Percentiles rank a stretch among this genome's conserved stretches.
These are phyloP conservation scores for Eremochloa ophiuroides DNA, from an alignment of 176 grass and related monocot species.

Conservation along the genomic window DNA sequence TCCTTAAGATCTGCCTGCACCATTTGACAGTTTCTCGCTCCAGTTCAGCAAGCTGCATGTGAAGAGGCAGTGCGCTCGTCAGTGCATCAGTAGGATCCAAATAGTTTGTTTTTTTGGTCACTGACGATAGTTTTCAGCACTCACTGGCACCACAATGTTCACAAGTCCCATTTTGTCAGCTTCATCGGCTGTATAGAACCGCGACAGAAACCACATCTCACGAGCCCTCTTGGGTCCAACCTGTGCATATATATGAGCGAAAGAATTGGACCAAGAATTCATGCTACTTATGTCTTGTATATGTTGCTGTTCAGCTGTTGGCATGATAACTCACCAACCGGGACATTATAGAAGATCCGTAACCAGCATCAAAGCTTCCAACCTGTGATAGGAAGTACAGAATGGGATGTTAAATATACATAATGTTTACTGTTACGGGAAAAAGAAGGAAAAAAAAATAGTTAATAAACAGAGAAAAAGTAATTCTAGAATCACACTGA, in stretches of 20 bases:
- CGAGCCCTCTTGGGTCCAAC: slow-evolving; percentile 83
- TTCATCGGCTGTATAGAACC: slow-evolving; percentile 77
- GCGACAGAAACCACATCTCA: slow-evolving; percentile 90
- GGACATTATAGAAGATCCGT: slow-evolving; percentile 95
- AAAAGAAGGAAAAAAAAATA: too few species aligned
- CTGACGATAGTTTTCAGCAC: slow-evolving; percentile 1
- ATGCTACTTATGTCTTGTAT: background rate
- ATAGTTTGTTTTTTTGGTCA: background rate
- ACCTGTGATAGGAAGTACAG: slow-evolving; percentile 40
- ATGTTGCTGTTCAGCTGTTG: background rate
- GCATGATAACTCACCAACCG: slow-evolving; percentile 56
- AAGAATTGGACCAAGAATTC: background rate
- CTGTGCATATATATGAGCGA: slow-evolving; percentile 26
- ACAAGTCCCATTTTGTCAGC: slow-evolving; percentile 93
- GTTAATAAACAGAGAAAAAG: background rate
- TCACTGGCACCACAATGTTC: slow-evolving; percentile 85
- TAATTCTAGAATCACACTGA: background rate
- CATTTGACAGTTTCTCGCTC: slow-evolving; percentile 76
- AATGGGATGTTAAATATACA: background rate
- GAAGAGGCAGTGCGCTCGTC: background rate
- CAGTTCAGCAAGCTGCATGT: slow-evolving; percentile 62
- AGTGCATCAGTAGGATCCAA: background rate
- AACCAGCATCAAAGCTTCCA: slow-evolving; percentile 95
- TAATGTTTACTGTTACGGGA: background rate
- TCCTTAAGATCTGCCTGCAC: slow-evolving; percentile 80